Conservation (phyloP, 2,329 filamentous ascomycete genomes). For the Arachnomyces sp. region DNA sequence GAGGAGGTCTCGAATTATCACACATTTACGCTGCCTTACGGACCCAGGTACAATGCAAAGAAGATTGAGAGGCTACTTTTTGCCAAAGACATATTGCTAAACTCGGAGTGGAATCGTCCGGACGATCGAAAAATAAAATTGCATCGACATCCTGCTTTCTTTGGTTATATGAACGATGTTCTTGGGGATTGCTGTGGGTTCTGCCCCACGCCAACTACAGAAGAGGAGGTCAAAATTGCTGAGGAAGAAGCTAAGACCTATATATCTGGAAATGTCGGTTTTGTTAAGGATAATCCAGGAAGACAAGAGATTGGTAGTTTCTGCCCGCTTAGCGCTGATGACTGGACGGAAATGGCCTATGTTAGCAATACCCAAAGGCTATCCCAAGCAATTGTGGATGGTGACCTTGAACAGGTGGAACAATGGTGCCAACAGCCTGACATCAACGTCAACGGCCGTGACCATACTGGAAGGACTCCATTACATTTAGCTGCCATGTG, state of each 20-base stretch:
- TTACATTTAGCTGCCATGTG: slow-evolving; percentile 65
- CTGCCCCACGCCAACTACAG: slow-evolving; percentile 61
- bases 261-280: slow-evolving; percentile 63
- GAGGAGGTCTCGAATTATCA: slow-evolving; percentile 78
- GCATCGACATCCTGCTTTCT: slow-evolving; percentile 78
- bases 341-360: slow-evolving; percentile 86
- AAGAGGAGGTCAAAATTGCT: slow-evolving; percentile 63
- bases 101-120: slow-evolving; percentile 75
- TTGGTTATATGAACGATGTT: slow-evolving; percentile 66
- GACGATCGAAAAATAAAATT: slow-evolving; percentile 68
- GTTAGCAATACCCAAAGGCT: slow-evolving; percentile 68
- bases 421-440: slow-evolving; percentile 63
- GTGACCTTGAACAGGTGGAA: slow-evolving; percentile 60
- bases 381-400: slow-evolving; percentile 72
- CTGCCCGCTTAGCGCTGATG: slow-evolving; percentile 69
- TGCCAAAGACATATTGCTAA: slow-evolving; percentile 70
- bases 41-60: slow-evolving; percentile 29
- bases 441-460: slow-evolving; percentile 63
- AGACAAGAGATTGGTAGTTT: slow-evolving; percentile 65
- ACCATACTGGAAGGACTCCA: slow-evolving; percentile 70
- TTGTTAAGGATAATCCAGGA: slow-evolving; percentile 75
- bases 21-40: slow-evolving; percentile 49
- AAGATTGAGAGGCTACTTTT: slow-evolving; percentile 74
- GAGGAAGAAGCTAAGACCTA: slow-evolving; percentile 68
- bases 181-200: slow-evolving; percentile 72